These are phyloP conservation scores for Naganishia kalamii DNA, from an alignment of 768 basidiomycete species.

Conservation along the genomic window DNA sequence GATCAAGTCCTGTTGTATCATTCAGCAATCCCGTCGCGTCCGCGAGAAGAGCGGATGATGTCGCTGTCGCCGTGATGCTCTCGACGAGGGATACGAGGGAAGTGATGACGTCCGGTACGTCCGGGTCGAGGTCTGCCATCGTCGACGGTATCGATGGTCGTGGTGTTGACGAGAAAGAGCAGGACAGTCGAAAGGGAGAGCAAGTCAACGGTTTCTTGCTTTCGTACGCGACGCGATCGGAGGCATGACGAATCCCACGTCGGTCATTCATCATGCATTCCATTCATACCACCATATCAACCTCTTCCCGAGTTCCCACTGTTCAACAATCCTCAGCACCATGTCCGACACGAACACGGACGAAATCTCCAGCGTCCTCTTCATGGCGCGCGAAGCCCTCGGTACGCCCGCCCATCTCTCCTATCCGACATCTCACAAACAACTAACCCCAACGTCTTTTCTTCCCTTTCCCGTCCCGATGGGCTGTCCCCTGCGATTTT, in stretches of 20 bases:
- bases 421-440: too few species aligned
- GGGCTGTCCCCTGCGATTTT: too few species aligned
- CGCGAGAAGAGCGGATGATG: neutral
- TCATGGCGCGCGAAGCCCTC: constrained; percentile 8
- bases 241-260: too few species aligned
- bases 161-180: neutral
- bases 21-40: neutral
- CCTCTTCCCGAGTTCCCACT: neutral
- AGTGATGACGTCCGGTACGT: neutral
- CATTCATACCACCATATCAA: too few species aligned
- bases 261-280: too few species aligned
- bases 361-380: constrained; percentile 8
- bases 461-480: neutral
- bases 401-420: neutral
- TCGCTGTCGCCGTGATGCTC: neutral
- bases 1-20: too few species aligned
- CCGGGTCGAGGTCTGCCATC: neutral
- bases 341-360: neutral
- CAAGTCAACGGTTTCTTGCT: too few species aligned
- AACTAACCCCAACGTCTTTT: neutral
- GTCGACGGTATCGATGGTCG: neutral
- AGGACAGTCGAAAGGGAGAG: too few species aligned
- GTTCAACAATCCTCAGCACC: neutral
- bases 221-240: too few species aligned
- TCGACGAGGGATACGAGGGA: neutral